phyloP scores from a whole-genome alignment of 495 filamentous ascomycete genomes.

The Evernia prunastri region DNA sequence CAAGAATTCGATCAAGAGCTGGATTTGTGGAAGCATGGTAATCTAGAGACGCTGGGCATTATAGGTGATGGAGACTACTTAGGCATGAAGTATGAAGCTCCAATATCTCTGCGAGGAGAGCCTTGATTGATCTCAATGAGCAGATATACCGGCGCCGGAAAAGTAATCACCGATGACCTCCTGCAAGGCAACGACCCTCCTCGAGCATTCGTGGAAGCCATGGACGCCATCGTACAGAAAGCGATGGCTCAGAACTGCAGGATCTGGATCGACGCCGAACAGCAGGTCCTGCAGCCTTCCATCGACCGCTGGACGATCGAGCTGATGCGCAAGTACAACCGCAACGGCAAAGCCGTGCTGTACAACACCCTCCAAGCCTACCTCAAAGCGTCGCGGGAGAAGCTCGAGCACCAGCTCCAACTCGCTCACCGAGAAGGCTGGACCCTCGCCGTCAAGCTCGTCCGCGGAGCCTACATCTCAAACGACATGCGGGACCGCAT shows the following conservation, averaged over 20 bases:
- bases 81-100: conserved; percentile 55
- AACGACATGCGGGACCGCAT: conserved; percentile 37
- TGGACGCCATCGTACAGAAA: conserved; percentile 35
- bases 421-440: conserved; percentile 33
- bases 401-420: conserved; percentile 32
- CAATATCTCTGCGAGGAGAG: background rate
- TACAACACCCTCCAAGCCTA: conserved; percentile 42
- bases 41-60: conserved; percentile 61
- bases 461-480: conserved; percentile 39
- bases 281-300: conserved; percentile 34
- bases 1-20: conserved; percentile 25
- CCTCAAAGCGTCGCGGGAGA: conserved; percentile 34
- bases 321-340: conserved; percentile 38
- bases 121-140: conserved; percentile 5
- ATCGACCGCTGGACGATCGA: conserved; percentile 37
- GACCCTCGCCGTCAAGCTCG: conserved; percentile 36
- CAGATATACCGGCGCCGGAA: conserved; percentile 71
- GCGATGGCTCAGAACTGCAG: conserved; percentile 32
- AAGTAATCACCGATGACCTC: background rate
- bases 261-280: conserved; percentile 38
- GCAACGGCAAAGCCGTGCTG: conserved; percentile 26
- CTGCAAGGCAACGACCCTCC: conserved; percentile 4
- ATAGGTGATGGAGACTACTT: conserved; percentile 64
- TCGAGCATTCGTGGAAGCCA: conserved; percentile 19
- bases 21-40: conserved; percentile 56